A percentile compares a stretch with the other conserved stretches of the same genome.
These are phyloP conservation scores for Oropetium thomaeum DNA, from an alignment of 176 grass and related monocot species.

Conservation along the genomic window DNA sequence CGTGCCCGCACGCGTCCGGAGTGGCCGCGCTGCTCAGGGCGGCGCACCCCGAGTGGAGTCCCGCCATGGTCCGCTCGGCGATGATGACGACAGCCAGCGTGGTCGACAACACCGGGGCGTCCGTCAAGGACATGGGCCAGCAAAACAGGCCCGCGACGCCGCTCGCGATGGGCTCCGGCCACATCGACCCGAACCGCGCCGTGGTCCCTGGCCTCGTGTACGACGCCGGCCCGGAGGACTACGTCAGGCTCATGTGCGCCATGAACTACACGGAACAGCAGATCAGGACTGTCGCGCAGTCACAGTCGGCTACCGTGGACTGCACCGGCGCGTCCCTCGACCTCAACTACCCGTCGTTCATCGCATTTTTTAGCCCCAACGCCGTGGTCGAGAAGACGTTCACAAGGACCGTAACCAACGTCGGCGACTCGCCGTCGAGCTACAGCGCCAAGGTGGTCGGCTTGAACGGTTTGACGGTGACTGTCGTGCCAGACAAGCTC, in stretches of 20 bases:
- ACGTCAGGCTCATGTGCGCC: slow-evolving; percentile 69
- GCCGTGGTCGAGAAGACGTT: slow-evolving; percentile 36
- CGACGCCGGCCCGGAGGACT: slow-evolving; percentile 56
- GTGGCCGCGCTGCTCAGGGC: slow-evolving; percentile 61
- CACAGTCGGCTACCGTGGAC: slow-evolving; percentile 21
- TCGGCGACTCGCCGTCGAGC: slow-evolving; percentile 45
- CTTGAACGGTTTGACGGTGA: slow-evolving; percentile 43
- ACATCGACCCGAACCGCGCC: slow-evolving; percentile 59
- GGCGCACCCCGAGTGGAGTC: slow-evolving; percentile 57
- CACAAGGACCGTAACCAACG: slow-evolving; percentile 54
- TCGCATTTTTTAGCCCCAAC: slow-evolving; percentile 42
- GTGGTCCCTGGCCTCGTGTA: slow-evolving; percentile 71
- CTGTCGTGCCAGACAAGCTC: slow-evolving; percentile 33
- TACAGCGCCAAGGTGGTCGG: slow-evolving; percentile 52
- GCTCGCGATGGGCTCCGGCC: slow-evolving; percentile 66
- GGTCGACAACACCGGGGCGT: slow-evolving; percentile 48
- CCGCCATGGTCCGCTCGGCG: slow-evolving; percentile 61
- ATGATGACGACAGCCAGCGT: slow-evolving; percentile 76
- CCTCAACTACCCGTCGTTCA: slow-evolving; percentile 90
- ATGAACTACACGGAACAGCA: slow-evolving; percentile 73
- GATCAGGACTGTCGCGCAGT: slow-evolving; percentile 56
- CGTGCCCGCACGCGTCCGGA: slow-evolving; percentile 69
- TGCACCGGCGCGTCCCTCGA: slow-evolving; percentile 54
- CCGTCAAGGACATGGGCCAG: slow-evolving; percentile 58
- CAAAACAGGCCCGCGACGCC: slow-evolving; percentile 38